Evolutionary conservation across 1,284 basidiomycete genomes (phyloP), one percentile per base, ranked within the genome.

Genomic region (Pterula multifida): DNA sequence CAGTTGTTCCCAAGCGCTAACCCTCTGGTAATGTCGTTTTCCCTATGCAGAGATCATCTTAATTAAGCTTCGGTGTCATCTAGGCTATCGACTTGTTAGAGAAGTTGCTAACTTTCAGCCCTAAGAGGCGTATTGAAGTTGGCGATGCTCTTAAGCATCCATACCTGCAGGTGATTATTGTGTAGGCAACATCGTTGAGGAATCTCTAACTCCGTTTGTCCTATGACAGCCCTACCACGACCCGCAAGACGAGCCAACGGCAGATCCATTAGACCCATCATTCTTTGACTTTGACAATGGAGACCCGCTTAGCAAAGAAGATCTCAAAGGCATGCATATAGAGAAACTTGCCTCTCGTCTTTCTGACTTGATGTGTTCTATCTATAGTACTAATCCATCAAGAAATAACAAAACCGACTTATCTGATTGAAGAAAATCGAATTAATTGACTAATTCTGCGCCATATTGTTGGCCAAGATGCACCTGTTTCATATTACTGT

Each of bases 201-300:
- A 53, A 25, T 54, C n/a, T 3, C 24, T 36, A 47, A 22, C 35
- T 32, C 45, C 45, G 50, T 42, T 42, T 36, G 28, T 25, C 23
- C 22, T 15, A 19, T 49, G 19, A 13, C 53, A 86, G 83, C 81
- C 90, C 0, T 94, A 94, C 63, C 91, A 95, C 58, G 92, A 96
- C 62, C 81, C 86, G 2, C 76, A 79, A 21, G 92, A 96, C 63
- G 92, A 95, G 63, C 90, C 90, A 0, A 76, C 77, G 1, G 87
- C 90, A 0, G 75, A 78, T 53, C 83, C 85, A 0, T 73, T 95
- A 12, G 84, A 89, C 52, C 83, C 90, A 4, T 81, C 80, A 15
- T 94, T 94, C 67, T 96, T 96, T 64, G 81, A 94, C 61, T 94
- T 95, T 64, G 90, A 92, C 57, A 77, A 80, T 53, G 80, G 81